A percentile compares a stretch with the other conserved stretches of the same genome.
Evolutionary conservation across 352 stramenopile genomes (phyloP).

Genomic region (Globisporangium middletonii): DNA sequence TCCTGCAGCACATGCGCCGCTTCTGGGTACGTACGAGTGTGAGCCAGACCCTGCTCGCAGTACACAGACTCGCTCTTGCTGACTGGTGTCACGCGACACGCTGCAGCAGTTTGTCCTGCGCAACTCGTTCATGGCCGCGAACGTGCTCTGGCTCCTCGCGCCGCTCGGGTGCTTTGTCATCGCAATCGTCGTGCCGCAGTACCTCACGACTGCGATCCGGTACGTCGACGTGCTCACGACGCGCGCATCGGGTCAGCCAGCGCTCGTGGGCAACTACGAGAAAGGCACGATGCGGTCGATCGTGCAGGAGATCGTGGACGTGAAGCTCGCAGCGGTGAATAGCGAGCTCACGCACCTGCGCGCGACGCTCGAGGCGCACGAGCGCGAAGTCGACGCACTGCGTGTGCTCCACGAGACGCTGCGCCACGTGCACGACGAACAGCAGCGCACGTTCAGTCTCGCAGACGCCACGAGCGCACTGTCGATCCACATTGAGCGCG

Average conservation of each 20-base stretch:
- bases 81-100: background rate
- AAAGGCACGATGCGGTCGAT: conserved; percentile 54
- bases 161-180: conserved; percentile 66
- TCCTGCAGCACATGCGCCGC: conserved; percentile 20
- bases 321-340: conserved; percentile 52
- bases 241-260: conserved; percentile 23
- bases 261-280: conserved; percentile 26
- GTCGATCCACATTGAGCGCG: conserved; percentile 61
- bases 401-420: conserved; percentile 52
- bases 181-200: conserved; percentile 63
- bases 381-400: conserved; percentile 55
- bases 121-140: conserved; percentile 71
- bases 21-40: conserved; percentile 28
- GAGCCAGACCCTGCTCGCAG: background rate
- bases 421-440: conserved; percentile 45
- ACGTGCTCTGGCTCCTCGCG: conserved; percentile 67
- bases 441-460: conserved; percentile 54
- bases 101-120: conserved; percentile 32
- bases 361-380: conserved; percentile 44
- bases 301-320: conserved; percentile 64
- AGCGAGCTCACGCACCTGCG: conserved; percentile 44
- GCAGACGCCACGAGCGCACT: conserved; percentile 45
- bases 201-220: conserved; percentile 57
- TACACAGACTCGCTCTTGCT: background rate
- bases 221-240: conserved; percentile 64